Evolutionary conservation across 129 eudicot genomes (phyloP), one percentile per base, ranked within the genome.

Genomic region (Erigeron canadensis): DNA sequence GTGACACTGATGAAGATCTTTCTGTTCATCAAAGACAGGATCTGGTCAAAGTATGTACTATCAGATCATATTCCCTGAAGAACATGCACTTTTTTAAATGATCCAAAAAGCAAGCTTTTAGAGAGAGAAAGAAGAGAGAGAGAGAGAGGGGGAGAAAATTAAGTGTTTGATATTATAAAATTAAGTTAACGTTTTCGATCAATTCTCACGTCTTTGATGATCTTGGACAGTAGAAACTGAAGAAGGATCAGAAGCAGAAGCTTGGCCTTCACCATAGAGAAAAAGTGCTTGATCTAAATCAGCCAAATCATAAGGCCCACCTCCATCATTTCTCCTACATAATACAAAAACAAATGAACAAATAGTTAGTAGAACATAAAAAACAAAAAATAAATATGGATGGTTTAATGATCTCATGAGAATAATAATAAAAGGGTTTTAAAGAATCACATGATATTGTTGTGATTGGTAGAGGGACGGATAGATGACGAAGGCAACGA

Each of bases 261-360:
- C 3, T 84, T 95, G 99, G 58, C 94, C 89, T 78, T 95, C 99
- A 17, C 92, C 84, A 37, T 95, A 95, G 0, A 86, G 79, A 69
- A 87, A 88, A 41, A 95, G 89, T 17, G 96, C 89, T 82, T 88
- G 97, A 86, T 95, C 99, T 40, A 95, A 81, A 69, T 95, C 99
- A 5, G 94, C 96, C 82, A 95, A 81, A 74, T 95, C 97, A 65
- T 87, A 87, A 38, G 91, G 84, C 44, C 89, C 96, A 38, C 54
- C 79, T 37, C 85, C 90, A 63, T 83, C 85, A 67, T 68, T 80
- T 64, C 96, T 88, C 87, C 88, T 78, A 34, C 54, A 73, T 59
- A 54, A 63, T 43, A 61, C 42, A 45, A 67, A 55, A 73, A 2
- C 50, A 62, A 50, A 12, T 17, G 68, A 46, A 46, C 47, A 11